phyloP scores from a whole-genome alignment of 345 rosid species.

The Leavenworthia alabamica region DNA sequence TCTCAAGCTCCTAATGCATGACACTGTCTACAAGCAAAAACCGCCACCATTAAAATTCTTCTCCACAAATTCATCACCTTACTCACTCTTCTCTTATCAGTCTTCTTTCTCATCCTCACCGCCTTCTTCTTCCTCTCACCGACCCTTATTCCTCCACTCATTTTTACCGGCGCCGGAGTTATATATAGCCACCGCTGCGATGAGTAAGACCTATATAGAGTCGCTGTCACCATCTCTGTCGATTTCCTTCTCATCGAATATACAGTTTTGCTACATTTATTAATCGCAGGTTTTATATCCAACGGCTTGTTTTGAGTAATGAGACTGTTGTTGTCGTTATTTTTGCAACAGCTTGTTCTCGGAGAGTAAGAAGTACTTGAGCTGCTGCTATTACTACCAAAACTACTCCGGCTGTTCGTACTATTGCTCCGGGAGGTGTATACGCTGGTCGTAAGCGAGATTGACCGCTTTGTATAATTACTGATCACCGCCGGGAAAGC shows the following conservation, averaged over 20 bases:
- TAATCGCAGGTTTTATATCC: slow-evolving; percentile 6
- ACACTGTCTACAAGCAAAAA: slow-evolving; percentile 60
- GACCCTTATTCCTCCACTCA: slow-evolving; percentile 29
- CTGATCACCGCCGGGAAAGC: slow-evolving; percentile 37
- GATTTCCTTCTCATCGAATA: slow-evolving; percentile 2
- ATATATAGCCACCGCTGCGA: slow-evolving; percentile 65
- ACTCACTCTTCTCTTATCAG: slow-evolving; percentile 7
- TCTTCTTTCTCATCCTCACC: slow-evolving; percentile 14
- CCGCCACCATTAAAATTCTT: slow-evolving; percentile 47
- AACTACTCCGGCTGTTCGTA: slow-evolving; percentile 56
- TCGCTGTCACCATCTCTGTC: slow-evolving; percentile 37
- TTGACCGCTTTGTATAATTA: slow-evolving; percentile 2
- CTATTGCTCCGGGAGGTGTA: slow-evolving; percentile 66
- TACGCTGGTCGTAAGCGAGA: slow-evolving; percentile 49
- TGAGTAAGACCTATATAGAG: slow-evolving; percentile 23
- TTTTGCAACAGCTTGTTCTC: slow-evolving; percentile 40
- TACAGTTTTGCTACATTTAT: neutral
- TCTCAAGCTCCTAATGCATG: slow-evolving; percentile 52
- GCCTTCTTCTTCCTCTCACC: slow-evolving; percentile 17
- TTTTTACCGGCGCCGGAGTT: slow-evolving; percentile 41
- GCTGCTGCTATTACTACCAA: slow-evolving; percentile 48
- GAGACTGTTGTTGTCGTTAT: neutral
- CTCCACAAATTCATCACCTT: slow-evolving; percentile 36
- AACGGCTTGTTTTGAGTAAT: neutral
- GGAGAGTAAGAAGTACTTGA: slow-evolving; percentile 25